Percentiles rank a stretch among this genome's conserved stretches.
Evolutionary conservation across 192 early-diverging fungal species (phyloP).

Genomic region (Ramicandelaber brevisporus): DNA sequence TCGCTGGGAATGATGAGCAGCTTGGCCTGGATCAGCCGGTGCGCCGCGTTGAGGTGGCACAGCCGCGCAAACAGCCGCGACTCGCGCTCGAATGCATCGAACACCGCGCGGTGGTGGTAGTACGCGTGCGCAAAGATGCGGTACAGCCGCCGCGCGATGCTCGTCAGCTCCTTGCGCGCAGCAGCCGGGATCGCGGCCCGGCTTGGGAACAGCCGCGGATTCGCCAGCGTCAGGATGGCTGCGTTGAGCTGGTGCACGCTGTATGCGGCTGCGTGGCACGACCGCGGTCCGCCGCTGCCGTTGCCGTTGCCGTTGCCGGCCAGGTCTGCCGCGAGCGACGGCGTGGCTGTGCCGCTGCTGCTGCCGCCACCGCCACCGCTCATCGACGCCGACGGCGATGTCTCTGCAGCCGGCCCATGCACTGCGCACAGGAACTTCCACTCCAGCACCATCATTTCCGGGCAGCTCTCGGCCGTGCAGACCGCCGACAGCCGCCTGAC

Average conservation of each 20-base stretch:
- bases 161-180: conserved; percentile 65
- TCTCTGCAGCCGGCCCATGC: conserved; percentile 44
- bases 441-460: conserved; percentile 81
- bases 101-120: conserved; percentile 74
- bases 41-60: conserved; percentile 28
- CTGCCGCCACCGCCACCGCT: too few relatives aligned
- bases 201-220: conserved; percentile 45
- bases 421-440: conserved; percentile 84
- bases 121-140: conserved; percentile 93
- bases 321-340: too few relatives aligned
- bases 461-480: conserved; percentile 49
- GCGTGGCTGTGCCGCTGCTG: too few relatives aligned
- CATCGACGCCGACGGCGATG: too few relatives aligned
- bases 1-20: conserved; percentile 37
- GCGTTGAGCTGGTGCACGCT: conserved; percentile 79
- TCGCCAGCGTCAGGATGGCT: conserved; percentile 56
- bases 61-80: conserved; percentile 48
- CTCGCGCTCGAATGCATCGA: conserved; percentile 63
- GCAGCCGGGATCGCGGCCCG: conserved; percentile 34
- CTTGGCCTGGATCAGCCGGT: conserved; percentile 34
- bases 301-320: too few relatives aligned
- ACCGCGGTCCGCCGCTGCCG: too few relatives aligned
- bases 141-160: conserved; percentile 75
- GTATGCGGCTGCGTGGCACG: conserved; percentile 83
- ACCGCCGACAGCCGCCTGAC: conserved; percentile 52